phyloP scores from a whole-genome alignment of 306 rosid species.

The Casuarina cunninghamiana region DNA sequence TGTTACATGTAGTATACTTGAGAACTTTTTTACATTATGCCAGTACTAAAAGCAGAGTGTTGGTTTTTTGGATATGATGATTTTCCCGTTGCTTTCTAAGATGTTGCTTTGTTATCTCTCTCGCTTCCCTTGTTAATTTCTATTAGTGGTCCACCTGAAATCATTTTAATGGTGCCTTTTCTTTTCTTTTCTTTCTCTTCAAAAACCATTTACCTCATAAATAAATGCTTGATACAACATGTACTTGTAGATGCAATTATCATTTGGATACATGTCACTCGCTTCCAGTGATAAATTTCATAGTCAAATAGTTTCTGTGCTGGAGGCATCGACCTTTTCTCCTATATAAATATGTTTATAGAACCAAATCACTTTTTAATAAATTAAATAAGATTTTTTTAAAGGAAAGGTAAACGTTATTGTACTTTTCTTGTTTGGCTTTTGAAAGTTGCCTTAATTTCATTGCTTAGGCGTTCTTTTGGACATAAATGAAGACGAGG shows the following conservation, averaged over 20 bases:
- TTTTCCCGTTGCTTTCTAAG: background rate
- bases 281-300: background rate
- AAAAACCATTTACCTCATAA: background rate
- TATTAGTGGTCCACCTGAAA: background rate
- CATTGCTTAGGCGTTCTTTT: background rate
- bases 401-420: no score
- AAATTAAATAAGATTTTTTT: no score
- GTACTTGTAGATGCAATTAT: background rate
- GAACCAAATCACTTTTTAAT: no score
- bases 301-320: background rate
- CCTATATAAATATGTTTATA: background rate
- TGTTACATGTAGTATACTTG: conserved; percentile 9
- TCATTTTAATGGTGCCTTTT: background rate
- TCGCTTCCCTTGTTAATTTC: background rate
- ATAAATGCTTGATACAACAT: background rate
- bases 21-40: background rate
- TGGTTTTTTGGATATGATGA: background rate
- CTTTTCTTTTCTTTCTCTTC: background rate
- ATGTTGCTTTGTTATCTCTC: background rate
- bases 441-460: background rate
- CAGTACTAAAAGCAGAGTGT: background rate
- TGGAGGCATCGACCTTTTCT: background rate
- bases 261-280: background rate
- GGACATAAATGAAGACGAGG: no score
- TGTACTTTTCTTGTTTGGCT: background rate